Conservation (phyloP, 805 yeast genomes). For the Zygosaccharomyces rouxii region DNA sequence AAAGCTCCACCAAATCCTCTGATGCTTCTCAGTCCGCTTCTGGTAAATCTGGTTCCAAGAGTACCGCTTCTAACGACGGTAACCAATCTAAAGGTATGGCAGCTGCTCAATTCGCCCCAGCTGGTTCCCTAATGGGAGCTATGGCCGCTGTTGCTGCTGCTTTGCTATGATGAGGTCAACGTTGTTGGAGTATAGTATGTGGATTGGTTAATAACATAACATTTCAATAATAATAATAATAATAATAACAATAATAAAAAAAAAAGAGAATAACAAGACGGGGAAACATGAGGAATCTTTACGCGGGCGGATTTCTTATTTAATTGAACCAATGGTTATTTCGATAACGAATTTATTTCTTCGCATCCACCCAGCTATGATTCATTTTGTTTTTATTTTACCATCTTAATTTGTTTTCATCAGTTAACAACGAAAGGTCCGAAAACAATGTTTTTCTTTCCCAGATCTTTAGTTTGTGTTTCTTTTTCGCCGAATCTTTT, state of each 20-base stretch:
- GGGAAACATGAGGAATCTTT: neutral
- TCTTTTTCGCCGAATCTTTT: neutral
- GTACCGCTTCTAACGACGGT: conserved; percentile 5
- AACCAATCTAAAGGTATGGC: conserved; percentile 36
- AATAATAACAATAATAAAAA: neutral
- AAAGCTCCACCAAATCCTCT: conserved; percentile 36
- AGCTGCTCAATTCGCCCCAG: conserved; percentile 30
- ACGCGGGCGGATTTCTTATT: neutral
- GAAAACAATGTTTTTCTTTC: neutral
- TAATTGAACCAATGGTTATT: neutral
- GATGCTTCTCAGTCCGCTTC: conserved; percentile 13
- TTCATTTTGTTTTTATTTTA: neutral
- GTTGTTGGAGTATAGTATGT: neutral
- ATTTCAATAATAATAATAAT: neutral
- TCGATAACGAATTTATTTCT: neutral
- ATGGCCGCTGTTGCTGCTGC: conserved; percentile 49
- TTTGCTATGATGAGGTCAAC: conserved; percentile 39
- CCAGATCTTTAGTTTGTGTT: neutral
- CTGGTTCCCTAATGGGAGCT: conserved; percentile 45
- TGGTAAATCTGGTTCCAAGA: conserved; percentile 7
- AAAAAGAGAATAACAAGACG: neutral
- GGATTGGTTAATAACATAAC: neutral
- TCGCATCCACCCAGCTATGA: neutral
- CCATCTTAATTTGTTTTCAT: neutral
- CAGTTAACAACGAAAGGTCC: neutral